These are phyloP conservation scores for Stylonectria norvegica DNA, from an alignment of 2,329 filamentous ascomycete genomes.

Conservation along the genomic window DNA sequence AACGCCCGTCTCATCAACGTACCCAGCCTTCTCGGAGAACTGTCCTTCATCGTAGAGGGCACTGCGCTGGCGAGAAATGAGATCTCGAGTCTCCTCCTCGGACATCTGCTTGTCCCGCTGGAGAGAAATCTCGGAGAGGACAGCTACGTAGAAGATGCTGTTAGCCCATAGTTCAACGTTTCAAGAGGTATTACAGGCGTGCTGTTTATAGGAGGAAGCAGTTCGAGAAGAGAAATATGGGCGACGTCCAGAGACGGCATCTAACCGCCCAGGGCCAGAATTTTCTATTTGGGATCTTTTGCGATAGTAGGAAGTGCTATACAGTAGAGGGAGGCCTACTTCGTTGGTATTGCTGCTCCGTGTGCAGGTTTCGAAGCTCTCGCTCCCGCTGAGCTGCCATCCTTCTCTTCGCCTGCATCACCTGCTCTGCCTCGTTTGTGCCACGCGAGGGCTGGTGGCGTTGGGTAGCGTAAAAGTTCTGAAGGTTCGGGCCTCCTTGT, in stretches of 20 bases:
- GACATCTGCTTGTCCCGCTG: slow-evolving; percentile 65
- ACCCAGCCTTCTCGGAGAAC: slow-evolving; percentile 64
- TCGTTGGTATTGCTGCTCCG: slow-evolving; percentile 99
- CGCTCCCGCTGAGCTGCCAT: slow-evolving; percentile 99
- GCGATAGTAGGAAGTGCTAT: slow-evolving; percentile 53
- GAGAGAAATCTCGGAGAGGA: slow-evolving; percentile 44
- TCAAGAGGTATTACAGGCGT: slow-evolving; percentile 26
- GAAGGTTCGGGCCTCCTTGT: slow-evolving; percentile 73
- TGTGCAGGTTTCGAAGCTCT: slow-evolving; percentile 98
- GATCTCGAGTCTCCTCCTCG: slow-evolving; percentile 91
- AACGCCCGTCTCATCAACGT: slow-evolving; percentile 65
- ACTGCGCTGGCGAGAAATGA: slow-evolving; percentile 93
- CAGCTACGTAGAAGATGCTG: slow-evolving; percentile 44
- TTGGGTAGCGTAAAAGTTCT: slow-evolving; percentile 92
- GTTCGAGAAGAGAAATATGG: slow-evolving; percentile 23
- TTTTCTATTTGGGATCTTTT: slow-evolving; percentile 39
- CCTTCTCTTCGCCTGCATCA: slow-evolving; percentile 98
- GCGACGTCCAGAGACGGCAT: slow-evolving; percentile 21
- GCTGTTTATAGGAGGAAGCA: slow-evolving; percentile 20
- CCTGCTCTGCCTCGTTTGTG: slow-evolving; percentile 89
- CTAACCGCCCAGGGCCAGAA: slow-evolving; percentile 25
- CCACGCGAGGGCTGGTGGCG: slow-evolving; percentile 83
- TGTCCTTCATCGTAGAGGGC: slow-evolving; percentile 80
- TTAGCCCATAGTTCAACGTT: slow-evolving; percentile 36
- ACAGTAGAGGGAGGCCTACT: slow-evolving; percentile 83